Evolutionary conservation across 208 protist genomes (phyloP), one percentile per base, ranked within the genome.

Genomic region (Zelonia costaricensis): DNA sequence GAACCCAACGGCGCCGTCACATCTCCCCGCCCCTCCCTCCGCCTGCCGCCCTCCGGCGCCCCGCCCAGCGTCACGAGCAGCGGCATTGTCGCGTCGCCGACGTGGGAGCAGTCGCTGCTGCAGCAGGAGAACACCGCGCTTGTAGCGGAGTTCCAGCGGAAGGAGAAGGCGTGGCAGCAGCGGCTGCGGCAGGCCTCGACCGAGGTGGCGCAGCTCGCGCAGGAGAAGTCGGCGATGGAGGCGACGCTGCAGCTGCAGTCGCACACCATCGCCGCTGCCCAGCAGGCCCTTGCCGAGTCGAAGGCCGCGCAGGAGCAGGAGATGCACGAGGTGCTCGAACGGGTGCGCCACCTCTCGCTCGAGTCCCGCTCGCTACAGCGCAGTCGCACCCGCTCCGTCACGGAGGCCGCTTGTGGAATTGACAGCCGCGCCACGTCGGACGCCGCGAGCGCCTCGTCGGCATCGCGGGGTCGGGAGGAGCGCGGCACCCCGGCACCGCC

Each of bases 131-230:
- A 86, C 61, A 25, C 67, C 22, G 53, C 53, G 7, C 73, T 76
- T 33, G 74, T 73, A 9, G 60, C 63, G 28, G 80, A 87, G 53
- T 86, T 84, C 55, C 70, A 83, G 35, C 43, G 66, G 12, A 58
- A 69, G 44, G 82, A 89, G 62, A 71, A 62, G 45, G 66, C 66
- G 51, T 85, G 82, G 78, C 82, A 85, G 54, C 48, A 56, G 55
- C 60, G 62, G 36, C 58, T 89, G 48, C 70, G 46, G 7, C 63
- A 77, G 22, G 55, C 69, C 18, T 58, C 52, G 16, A 15, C 22
- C 6, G 59, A 82, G 30, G 55, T 72, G 7, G 58, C 40, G 16
- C 53, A 69, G 43, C 39, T 66, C 12, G 47, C 56, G 16, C 18
- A 51, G 16, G 62, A 55, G 13, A 66, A 55, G 20, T 43, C 56